These are phyloP conservation scores for Fusarium veterinarium DNA, from an alignment of 2,329 filamentous ascomycete species.

Conservation along the genomic window DNA sequence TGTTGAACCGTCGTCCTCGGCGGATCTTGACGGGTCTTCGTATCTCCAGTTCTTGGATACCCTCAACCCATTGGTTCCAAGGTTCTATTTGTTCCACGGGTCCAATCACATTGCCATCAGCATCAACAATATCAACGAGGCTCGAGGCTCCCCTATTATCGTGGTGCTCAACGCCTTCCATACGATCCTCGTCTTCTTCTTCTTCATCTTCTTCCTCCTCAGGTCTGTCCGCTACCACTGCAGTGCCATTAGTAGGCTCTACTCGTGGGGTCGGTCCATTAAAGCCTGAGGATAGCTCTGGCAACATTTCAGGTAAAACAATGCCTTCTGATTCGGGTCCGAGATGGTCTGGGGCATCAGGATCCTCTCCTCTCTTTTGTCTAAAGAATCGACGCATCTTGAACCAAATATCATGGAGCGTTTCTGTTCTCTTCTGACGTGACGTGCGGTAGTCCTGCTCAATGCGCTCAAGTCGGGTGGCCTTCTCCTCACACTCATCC, in stretches of 20 bases:
- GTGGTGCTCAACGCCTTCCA: conserved; percentile 39
- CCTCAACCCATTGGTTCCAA: conserved; percentile 56
- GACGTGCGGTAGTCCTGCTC: conserved; percentile 48
- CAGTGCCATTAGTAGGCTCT: conserved; percentile 1
- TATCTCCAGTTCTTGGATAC: conserved; percentile 53
- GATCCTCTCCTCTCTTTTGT: conserved; percentile 45
- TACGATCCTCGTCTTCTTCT: conserved; percentile 16
- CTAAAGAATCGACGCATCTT: conserved; percentile 52
- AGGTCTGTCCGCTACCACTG: neutral
- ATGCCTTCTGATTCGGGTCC: conserved; percentile 30
- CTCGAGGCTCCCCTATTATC: conserved; percentile 18
- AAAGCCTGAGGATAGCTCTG: conserved; percentile 6
- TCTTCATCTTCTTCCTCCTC: neutral
- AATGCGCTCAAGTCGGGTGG: conserved; percentile 49
- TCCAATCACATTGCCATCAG: conserved; percentile 54
- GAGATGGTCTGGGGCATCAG: conserved; percentile 21
- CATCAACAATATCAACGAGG: conserved; percentile 52
- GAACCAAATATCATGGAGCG: conserved; percentile 43
- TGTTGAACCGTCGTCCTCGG: conserved; percentile 54
- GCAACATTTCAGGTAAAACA: conserved; percentile 17
- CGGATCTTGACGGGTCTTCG: conserved; percentile 56
- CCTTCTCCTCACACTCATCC: conserved; percentile 48
- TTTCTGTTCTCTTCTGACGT: conserved; percentile 45
- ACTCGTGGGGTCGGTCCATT: conserved; percentile 21
- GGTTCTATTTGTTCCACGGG: conserved; percentile 51